Evolutionary conservation across 2,329 filamentous ascomycete species (phyloP).

Genomic region (Fusarium citri): DNA sequence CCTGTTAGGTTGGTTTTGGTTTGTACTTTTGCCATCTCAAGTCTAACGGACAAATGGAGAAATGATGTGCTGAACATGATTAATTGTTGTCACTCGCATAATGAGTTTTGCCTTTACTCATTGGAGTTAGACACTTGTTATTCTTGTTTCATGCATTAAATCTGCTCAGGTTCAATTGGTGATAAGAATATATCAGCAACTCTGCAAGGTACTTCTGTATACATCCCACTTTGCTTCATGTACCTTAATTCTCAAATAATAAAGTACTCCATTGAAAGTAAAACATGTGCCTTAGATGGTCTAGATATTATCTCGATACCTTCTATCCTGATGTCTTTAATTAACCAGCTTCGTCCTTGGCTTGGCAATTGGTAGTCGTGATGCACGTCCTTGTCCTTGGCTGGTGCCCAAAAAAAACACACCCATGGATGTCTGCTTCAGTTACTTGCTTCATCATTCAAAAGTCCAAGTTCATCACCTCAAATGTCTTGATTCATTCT

Average conservation of each 20-base stretch:
- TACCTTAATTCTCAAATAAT: too few species aligned
- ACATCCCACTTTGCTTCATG: not conserved
- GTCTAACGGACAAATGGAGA: constrained; percentile 9
- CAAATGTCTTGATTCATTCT: not conserved
- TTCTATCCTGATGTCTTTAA: not conserved
- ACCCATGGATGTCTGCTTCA: constrained; percentile 1
- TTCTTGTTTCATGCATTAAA: not conserved
- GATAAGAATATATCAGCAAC: not conserved
- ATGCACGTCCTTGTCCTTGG: constrained; percentile 26
- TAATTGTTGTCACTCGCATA: not conserved
- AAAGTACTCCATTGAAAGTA: not conserved
- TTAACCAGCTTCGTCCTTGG: not conserved
- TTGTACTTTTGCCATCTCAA: constrained; percentile 4
- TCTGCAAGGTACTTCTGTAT: not conserved
- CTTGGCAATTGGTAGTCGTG: constrained; percentile 28
- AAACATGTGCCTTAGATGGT: not conserved
- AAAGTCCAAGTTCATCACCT: not conserved
- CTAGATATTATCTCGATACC: too few species aligned
- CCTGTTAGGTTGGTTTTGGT: constrained; percentile 3
- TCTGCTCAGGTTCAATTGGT: not conserved
- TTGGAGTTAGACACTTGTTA: not conserved
- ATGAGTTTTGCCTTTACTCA: not conserved
- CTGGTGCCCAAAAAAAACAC: constrained; percentile 19
- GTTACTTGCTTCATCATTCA: constrained; percentile 14
- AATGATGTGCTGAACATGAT: constrained; percentile 3